A percentile compares a stretch with the other conserved stretches of the same genome.
Conservation (phyloP, 2,329 filamentous ascomycete species). For the Penicillium polonicum region DNA sequence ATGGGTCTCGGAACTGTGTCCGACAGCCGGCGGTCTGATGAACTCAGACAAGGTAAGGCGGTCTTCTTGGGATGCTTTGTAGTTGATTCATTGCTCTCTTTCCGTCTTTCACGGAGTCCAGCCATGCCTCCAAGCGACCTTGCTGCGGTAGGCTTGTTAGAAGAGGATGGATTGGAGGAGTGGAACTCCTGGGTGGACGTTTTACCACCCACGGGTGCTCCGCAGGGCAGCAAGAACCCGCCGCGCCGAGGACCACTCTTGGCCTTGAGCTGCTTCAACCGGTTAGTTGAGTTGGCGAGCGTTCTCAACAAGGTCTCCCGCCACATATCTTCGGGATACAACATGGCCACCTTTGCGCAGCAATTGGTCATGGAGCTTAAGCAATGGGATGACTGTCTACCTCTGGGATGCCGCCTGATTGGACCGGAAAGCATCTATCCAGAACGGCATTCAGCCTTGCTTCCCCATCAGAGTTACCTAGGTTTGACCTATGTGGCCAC, state of each 20-base stretch:
- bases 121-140: constrained; percentile 51
- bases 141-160: constrained; percentile 50
- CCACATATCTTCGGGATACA: constrained; percentile 31
- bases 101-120: constrained; percentile 46
- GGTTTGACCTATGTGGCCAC: constrained; percentile 39
- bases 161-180: constrained; percentile 69
- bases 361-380: constrained; percentile 39
- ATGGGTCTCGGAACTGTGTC: constrained; percentile 34
- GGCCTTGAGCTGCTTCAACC: constrained; percentile 55
- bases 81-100: constrained; percentile 53
- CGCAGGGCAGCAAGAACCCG: constrained; percentile 28
- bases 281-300: constrained; percentile 45
- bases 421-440: constrained; percentile 38
- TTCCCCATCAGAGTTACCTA: constrained; percentile 43
- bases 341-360: constrained; percentile 31
- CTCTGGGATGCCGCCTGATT: constrained; percentile 38
- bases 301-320: constrained; percentile 38
- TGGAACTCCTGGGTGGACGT: constrained; percentile 69
- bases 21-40: constrained; percentile 33
- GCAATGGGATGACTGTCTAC: constrained; percentile 38
- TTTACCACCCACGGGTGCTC: constrained; percentile 33
- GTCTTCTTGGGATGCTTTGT: constrained; percentile 55
- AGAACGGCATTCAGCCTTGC: constrained; percentile 36
- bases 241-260: constrained; percentile 42
- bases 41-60: constrained; percentile 41